phyloP scores from a whole-genome alignment of 208 protist genomes.

The Trypanosoma rangeli region DNA sequence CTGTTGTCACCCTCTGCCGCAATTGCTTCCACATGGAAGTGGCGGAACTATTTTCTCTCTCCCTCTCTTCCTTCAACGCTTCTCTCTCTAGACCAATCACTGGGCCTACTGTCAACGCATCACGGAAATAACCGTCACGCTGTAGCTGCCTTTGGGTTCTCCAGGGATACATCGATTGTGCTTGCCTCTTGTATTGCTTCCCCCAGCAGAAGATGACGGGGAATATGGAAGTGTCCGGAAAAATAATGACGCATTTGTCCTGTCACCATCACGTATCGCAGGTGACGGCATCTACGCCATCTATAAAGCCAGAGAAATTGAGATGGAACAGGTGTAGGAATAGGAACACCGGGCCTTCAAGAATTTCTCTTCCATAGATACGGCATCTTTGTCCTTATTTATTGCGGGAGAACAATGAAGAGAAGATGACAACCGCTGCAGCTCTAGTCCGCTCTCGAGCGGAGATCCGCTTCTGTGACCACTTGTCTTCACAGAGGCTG shows the following conservation, averaged over 20 bases:
- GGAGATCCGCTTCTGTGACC: background rate
- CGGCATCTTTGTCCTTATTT: background rate
- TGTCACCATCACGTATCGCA: background rate
- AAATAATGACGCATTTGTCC: too few relatives aligned
- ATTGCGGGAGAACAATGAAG: background rate
- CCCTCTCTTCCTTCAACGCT: background rate
- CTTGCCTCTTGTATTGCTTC: background rate
- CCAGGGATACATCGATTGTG: background rate
- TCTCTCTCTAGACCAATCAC: background rate
- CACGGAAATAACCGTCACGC: background rate
- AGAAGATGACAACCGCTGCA: background rate
- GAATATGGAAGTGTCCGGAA: too few relatives aligned
- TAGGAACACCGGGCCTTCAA: too few relatives aligned
- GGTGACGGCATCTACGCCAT: too few relatives aligned
- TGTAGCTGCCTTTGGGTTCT: background rate
- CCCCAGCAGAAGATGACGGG: background rate
- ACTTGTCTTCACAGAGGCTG: background rate
- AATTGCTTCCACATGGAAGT: conserved; percentile 2
- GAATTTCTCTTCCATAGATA: background rate
- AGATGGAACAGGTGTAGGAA: background rate
- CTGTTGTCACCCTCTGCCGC: background rate
- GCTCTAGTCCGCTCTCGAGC: background rate
- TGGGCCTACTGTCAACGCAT: background rate
- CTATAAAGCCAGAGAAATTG: background rate
- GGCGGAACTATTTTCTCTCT: background rate